Percentiles rank a stretch among this genome's conserved stretches.
These are phyloP conservation scores for Lecanosticta acicola DNA, from an alignment of 2,329 filamentous ascomycete species.

Conservation along the genomic window DNA sequence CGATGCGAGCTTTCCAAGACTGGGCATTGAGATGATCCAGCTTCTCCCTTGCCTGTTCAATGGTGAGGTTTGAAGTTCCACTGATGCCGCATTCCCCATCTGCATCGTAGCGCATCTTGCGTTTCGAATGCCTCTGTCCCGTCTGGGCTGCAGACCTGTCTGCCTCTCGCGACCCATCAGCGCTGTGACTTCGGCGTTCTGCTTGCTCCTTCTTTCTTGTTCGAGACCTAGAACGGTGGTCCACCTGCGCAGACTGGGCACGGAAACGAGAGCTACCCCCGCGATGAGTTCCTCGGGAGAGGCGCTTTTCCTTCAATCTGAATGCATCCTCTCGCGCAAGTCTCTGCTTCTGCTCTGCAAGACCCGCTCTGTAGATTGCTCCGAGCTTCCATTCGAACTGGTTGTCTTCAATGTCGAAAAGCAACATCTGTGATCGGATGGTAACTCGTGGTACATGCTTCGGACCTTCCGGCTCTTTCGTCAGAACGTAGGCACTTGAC, in stretches of 20 bases:
- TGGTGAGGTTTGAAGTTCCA: conserved; percentile 64
- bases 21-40: conserved; percentile 77
- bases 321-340: conserved; percentile 88
- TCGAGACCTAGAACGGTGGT: conserved; percentile 33
- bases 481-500: conserved; percentile 79
- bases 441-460: conserved; percentile 84
- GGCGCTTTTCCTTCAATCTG: conserved; percentile 75
- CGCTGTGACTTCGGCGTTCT: conserved; percentile 39
- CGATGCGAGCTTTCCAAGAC: conserved; percentile 89
- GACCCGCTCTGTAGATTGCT: conserved; percentile 83
- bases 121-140: conserved; percentile 26
- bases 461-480: conserved; percentile 77
- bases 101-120: conserved; percentile 65
- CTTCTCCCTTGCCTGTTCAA: conserved; percentile 68
- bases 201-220: conserved; percentile 25
- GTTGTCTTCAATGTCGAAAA: conserved; percentile 93
- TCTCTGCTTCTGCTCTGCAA: conserved; percentile 83
- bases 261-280: conserved; percentile 46
- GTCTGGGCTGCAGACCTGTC: conserved; percentile 10
- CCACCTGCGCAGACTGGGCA: conserved; percentile 47
- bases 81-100: conserved; percentile 69
- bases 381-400: conserved; percentile 97
- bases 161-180: conserved; percentile 16
- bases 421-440: conserved; percentile 69
- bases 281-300: conserved; percentile 58